Evolutionary conservation across 1,284 basidiomycete genomes (phyloP), one percentile per base, ranked within the genome.

Genomic region (Austroboletus olivaceoglutinosus): DNA sequence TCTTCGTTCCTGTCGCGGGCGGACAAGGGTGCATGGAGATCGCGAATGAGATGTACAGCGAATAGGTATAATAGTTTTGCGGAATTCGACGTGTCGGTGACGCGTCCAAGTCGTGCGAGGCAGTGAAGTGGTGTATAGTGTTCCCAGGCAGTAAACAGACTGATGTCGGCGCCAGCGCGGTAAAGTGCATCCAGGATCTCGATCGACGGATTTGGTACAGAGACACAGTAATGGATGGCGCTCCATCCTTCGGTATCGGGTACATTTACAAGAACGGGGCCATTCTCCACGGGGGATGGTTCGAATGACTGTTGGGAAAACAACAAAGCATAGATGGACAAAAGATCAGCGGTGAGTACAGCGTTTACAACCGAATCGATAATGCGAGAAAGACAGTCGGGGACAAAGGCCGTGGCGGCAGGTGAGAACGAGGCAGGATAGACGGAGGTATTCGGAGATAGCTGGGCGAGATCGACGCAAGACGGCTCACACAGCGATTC

Each of bases 1-100:
- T 98, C 88, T 40, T 92, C 90, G 51, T 92, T 80, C 47, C 81
- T 83, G 70, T 98, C 94, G 31, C 73, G 69, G 16, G 85, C 84
- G 22, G 77, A 74, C 38, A 89, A 64, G 0, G 86, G 85, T 5
- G 84, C 82, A 37, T 77, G 77, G 23, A 89, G 77, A 62, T 87
- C 82, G 48, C 74, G 73, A 37, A 89, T 75, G 45, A 89, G 76
- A 63, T 89, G 86, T 55, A 78, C 65, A 61, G 81, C 71, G 64
- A 88, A 84, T 54, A 75, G 69, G 56, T 79, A 80, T 60, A 87
- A 60, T 19, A 73, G 62, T 31, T 69, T 61, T 36, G 72, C 60
- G 19, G 73, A 70, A 30, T 76, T 68, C 36, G 67, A 61, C 41
- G 62, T 69, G 30, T 68, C 60, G 27, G 73, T 68, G 13, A 71